phyloP scores from a whole-genome alignment of 2,329 filamentous ascomycete species.

The Fusarium avenaceum region DNA sequence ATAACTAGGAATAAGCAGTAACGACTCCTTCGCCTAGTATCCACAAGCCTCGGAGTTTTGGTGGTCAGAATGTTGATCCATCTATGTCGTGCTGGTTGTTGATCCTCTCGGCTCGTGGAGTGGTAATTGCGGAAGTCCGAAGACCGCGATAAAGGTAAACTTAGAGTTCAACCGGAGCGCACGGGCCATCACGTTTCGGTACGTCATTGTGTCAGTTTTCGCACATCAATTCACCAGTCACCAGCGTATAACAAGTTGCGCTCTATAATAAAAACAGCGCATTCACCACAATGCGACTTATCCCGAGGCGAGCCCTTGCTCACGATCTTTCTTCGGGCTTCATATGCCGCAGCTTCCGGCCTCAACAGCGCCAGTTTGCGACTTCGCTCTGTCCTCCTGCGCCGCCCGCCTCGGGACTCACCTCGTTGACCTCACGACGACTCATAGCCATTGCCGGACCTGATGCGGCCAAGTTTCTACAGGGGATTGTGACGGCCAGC shows the following conservation, averaged over 20 bases:
- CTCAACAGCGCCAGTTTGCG: slow-evolving; percentile 52
- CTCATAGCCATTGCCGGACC: slow-evolving; percentile 83
- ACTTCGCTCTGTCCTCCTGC: slow-evolving; percentile 53
- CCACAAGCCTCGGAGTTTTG: slow-evolving; percentile 11
- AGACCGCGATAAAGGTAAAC: slow-evolving; percentile 11
- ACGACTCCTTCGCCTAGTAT: slow-evolving; percentile 5
- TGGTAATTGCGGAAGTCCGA: slow-evolving; percentile 31
- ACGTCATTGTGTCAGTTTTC: slow-evolving; percentile 47
- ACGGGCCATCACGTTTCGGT: slow-evolving; percentile 38
- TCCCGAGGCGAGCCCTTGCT: slow-evolving; percentile 42
- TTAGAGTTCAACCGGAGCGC: slow-evolving; percentile 11
- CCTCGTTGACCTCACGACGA: slow-evolving; percentile 77
- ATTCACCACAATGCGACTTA: slow-evolving; percentile 44
- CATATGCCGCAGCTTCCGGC: slow-evolving; percentile 52
- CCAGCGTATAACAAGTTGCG: slow-evolving; percentile 22
- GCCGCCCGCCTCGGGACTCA: slow-evolving; percentile 63
- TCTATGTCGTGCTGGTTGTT: background rate
- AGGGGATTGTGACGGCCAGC: slow-evolving; percentile 83
- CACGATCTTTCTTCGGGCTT: slow-evolving; percentile 32
- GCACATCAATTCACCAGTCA: slow-evolving; percentile 25
- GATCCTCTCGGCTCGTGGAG: slow-evolving; percentile 6
- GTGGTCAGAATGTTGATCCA: slow-evolving; percentile 19
- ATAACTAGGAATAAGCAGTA: slow-evolving; percentile 12
- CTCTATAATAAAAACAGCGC: slow-evolving; percentile 27
- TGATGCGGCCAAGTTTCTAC: slow-evolving; percentile 86